Percentiles rank a stretch among this genome's conserved stretches.
These are phyloP conservation scores for Pouteria glomerata DNA, from an alignment of 148 eudicot species.

Conservation along the genomic window DNA sequence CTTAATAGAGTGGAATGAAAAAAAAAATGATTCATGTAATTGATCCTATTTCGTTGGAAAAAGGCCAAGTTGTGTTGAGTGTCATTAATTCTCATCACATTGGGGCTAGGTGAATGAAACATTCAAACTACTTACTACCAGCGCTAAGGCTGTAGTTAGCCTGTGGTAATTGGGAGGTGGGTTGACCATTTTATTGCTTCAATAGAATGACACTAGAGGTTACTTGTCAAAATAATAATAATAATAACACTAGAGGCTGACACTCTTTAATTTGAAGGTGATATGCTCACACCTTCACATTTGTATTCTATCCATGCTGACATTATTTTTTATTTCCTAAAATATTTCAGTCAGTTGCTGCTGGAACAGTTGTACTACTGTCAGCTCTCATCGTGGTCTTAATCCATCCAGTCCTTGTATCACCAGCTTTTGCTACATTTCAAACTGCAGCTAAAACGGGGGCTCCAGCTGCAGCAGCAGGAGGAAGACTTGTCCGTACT, in stretches of 20 bases:
- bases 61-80: too few relatives aligned
- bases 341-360: conserved; percentile 47
- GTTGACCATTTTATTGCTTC: too few relatives aligned
- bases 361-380: conserved; percentile 45
- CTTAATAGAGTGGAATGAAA: too few relatives aligned
- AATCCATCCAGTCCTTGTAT: conserved; percentile 44
- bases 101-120: too few relatives aligned
- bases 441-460: conserved; percentile 42
- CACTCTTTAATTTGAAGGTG: background rate
- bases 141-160: background rate
- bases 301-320: background rate
- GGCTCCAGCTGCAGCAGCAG: conserved; percentile 34
- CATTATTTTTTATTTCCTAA: background rate
- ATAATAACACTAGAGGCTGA: too few relatives aligned
- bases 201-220: too few relatives aligned
- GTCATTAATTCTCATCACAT: too few relatives aligned
- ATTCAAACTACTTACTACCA: too few relatives aligned
- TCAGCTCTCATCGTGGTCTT: conserved; percentile 39
- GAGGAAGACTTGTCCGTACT: conserved; percentile 39
- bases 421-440: conserved; percentile 82
- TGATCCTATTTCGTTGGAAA: too few relatives aligned
- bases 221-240: too few relatives aligned
- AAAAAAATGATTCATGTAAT: too few relatives aligned
- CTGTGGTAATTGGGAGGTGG: background rate
- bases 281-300: background rate